phyloP scores from a whole-genome alignment of 2,329 filamentous ascomycete species.

The Fusarium fracticaudum region DNA sequence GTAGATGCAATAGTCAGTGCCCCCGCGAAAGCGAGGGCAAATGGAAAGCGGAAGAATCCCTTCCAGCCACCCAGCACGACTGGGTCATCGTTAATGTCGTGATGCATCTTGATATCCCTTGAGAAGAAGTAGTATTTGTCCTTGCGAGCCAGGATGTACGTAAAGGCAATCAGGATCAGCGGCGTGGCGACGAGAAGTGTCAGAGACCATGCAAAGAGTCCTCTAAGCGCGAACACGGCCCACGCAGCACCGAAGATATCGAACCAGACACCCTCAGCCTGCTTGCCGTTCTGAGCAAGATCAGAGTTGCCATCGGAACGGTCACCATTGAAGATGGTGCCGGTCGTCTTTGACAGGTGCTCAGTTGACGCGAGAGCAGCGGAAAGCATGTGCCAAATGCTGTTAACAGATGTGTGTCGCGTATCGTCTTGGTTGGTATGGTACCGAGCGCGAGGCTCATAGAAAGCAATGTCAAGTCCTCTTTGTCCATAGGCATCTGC shows the following conservation, averaged over 20 bases:
- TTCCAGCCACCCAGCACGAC: constrained; percentile 78
- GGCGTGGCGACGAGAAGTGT: constrained; percentile 84
- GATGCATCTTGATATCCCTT: constrained; percentile 63
- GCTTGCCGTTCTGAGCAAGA: constrained; percentile 72
- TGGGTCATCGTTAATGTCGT: constrained; percentile 66
- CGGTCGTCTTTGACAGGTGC: constrained; percentile 74
- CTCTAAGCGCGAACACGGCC: constrained; percentile 80
- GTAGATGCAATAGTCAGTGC: constrained; percentile 77
- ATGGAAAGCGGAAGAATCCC: constrained; percentile 85
- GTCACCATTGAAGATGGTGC: constrained; percentile 71
- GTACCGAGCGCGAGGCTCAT: constrained; percentile 84
- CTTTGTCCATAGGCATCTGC: constrained; percentile 80
- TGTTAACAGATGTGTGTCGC: constrained; percentile 75
- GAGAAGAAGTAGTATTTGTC: constrained; percentile 93
- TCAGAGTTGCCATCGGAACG: constrained; percentile 64
- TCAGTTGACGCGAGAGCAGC: constrained; percentile 79
- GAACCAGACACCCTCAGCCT: constrained; percentile 86
- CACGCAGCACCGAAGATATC: constrained; percentile 86
- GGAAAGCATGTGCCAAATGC: constrained; percentile 95
- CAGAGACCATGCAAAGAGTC: constrained; percentile 88
- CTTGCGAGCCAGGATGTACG: constrained; percentile 72
- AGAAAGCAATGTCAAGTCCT: constrained; percentile 92
- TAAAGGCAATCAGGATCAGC: constrained; percentile 74
- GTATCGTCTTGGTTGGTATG: constrained; percentile 91
- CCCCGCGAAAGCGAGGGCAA: constrained; percentile 75